Evolutionary conservation across 2,329 filamentous ascomycete species (phyloP), one percentile per base, ranked within the genome.

Genomic region (Apiospora phragmitis): DNA sequence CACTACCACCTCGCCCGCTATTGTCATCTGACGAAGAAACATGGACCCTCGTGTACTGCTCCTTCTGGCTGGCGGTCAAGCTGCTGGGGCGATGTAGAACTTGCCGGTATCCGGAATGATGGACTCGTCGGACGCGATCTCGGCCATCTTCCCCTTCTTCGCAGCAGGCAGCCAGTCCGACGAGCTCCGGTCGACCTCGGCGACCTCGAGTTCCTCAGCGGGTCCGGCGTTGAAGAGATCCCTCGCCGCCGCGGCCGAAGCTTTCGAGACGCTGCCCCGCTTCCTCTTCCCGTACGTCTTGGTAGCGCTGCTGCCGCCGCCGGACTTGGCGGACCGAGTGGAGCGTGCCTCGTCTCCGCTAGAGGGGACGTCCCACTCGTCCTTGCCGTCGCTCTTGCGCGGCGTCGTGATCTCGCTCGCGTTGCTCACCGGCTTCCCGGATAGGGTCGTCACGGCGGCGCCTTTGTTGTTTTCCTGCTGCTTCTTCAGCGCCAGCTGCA

Each of bases 281-380:
- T 70, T 70, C 71, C 67, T 42, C 73, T 68, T 72, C 74, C 47
- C 67, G 74, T 45, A 41, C 67, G 67, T 41, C 65, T 75, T 75
- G 32, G 71, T 72, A 59, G 74, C 70, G 12, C 72, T 74, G 65
- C 70, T 74, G 18, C 73, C 70, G 12, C 72, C 74, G 65, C 70
- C 74, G 18, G 71, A 69, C 73, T 35, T 71, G 73, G 43, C 70
- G 4, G 71, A 72, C 62, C 43, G 32, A 24, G 29, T 67, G 55
- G 11, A 16, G 29, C 29, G 32, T 62, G 18, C 55, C 41, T 62
- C 73, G 21, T 77, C 77, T 9, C 75, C 72, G 65, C 78, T 80
- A 68, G 78, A 79, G n/a, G 79, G 78, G 6, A 80, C 73, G n/a
- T 80, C 79, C 79, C 79, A 80, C 69, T 77, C 77, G 21, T 74